Evolutionary conservation across 192 early-diverging fungal genomes (phyloP).

Genomic region (Coemansia sp.): DNA sequence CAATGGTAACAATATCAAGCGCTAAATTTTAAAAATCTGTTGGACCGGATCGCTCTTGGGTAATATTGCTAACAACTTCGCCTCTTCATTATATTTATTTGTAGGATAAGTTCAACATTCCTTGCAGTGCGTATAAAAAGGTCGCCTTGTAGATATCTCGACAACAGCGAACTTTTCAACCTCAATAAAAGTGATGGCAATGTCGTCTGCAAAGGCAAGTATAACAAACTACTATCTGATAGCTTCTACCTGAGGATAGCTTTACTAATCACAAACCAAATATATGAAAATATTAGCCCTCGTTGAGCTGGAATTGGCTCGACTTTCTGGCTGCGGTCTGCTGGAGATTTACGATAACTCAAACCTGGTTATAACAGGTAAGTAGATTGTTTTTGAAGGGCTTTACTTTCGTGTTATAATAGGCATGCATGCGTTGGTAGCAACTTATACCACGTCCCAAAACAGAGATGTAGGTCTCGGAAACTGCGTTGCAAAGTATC

Average conservation of each 20-base stretch:
- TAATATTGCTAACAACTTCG: no score
- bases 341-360: not conserved
- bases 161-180: not conserved
- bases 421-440: not conserved
- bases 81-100: not conserved
- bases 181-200: not conserved
- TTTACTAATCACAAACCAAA: not conserved
- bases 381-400: not conserved
- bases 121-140: constrained; percentile 20
- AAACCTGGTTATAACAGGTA: not conserved
- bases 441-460: not conserved
- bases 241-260: not conserved
- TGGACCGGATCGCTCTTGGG: no score
- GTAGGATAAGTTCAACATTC: constrained; percentile 49
- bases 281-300: not conserved
- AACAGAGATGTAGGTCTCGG: constrained; percentile 24
- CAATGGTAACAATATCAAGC: constrained; percentile 14
- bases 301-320: constrained; percentile 4
- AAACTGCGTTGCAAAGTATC: constrained; percentile 29
- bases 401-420: not conserved
- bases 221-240: not conserved
- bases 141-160: constrained; percentile 16
- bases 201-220: constrained; percentile 23
- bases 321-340: not conserved
- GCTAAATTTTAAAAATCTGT: not conserved